Evolutionary conservation across 2,329 filamentous ascomycete genomes (phyloP), one percentile per base, ranked within the genome.

Genomic region (Bipolaris zeicola): DNA sequence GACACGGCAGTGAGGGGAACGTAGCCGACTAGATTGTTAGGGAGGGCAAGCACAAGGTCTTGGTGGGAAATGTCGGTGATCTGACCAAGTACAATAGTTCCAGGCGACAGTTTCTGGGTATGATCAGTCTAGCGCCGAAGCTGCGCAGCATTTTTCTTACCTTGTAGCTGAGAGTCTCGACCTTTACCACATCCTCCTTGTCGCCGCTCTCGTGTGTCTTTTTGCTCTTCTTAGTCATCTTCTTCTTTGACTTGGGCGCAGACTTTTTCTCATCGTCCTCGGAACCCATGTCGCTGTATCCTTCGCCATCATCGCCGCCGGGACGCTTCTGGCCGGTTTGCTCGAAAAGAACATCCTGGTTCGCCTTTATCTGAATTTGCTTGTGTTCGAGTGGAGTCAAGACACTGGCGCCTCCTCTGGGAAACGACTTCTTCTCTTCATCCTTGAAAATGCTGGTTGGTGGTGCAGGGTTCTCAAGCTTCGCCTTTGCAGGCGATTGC

Each of bases 381-480:
- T 96, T 97, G 74, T 96, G 90, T 76, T 99, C 95, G 49, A 99
- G 81, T 18, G 95, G 93, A 1, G 95, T 97, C 73, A 99, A 80
- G 50, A 96, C 83, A 72, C 91, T 96, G 50, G 87, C 94, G 41
- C 95, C 96, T 53, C 95, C 95, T 82, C 95, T 87, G 65, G 95
- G 94, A 70, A 99, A 99, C 42, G 94, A 83, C 33, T 88, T 88
- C 33, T 88, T 88, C 73, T 97, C 95, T 64, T 98, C 95, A 64
- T 95, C 89, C 74, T 81, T 81, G 66, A 87, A 73, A 16, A 86
- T 76, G 20, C 81, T 82, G 55, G 45, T 34, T 37, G 68, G 64
- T 20, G 68, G 72, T 16, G 76, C 55, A 61, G 71, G 55, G 46
- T 63, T 69, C 52, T 69, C 64, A 50, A 70, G 57, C 66, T 73